Evolutionary conservation across 2,329 filamentous ascomycete species (phyloP), one percentile per base, ranked within the genome.

Genomic region (Ophiostoma pallidulum): DNA sequence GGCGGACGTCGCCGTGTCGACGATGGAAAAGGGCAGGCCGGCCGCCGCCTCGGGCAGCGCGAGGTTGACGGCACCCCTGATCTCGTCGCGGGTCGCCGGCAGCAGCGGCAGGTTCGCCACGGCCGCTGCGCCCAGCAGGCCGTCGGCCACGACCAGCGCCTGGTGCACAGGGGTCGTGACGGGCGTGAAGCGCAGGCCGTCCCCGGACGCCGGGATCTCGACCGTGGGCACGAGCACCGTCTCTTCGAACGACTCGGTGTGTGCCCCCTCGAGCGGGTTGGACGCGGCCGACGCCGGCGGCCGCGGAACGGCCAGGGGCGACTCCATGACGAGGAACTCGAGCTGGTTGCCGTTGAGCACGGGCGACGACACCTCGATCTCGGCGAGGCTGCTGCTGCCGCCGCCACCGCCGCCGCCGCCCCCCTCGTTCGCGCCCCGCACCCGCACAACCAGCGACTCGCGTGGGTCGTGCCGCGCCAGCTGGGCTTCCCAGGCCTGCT

Each of bases 111-210:
- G 59, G 8, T 68, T 59, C 6, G 74, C 62, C 7, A 77, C 56
- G 2, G 74, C 69, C 5, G 82, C 71, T 1, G 84, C 78, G 8
- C 84, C 87, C 45, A 77, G 68, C 3, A 94, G 66, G 0, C 87
- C 89, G 41, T 86, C 75, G 0, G 80, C 81, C 8, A 94, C 75
- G 9, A 96, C 58, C 14, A 96, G 65, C 1, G 83, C 79, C 60
- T 82, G 86, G 60, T 97, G 91, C 1, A 96, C 88, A 0, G 91
- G 90, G 38, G 87, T 88, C 7, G 80, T 78, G 36, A 92, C 72
- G 14, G 80, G 75, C 12, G 80, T 80, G 48, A 79, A 74, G 51
- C 79, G 72, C 26, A 12, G 31, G 45, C 39, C 46, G 28, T 41
- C 40, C 8, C 81, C 80, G 14, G 83, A 80, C 6, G 71, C 74